Base-by-base conservation (phyloP, 768 basidiomycete genomes). In the Lactarius vividus region DNA sequence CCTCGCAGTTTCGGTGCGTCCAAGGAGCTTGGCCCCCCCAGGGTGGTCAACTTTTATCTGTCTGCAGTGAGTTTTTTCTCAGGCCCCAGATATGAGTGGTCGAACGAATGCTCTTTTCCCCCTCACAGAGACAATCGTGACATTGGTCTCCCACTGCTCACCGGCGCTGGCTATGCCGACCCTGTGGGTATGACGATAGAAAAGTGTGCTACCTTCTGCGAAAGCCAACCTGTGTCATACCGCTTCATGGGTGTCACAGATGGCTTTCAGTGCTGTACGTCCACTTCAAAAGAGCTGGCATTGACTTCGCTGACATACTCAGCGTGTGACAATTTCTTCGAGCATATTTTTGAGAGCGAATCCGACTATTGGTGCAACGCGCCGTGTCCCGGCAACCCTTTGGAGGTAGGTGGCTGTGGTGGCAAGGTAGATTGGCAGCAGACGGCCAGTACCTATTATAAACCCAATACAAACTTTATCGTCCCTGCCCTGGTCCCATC, bases 241-340 rank as follows among this genome's bases (percentile, higher is more conserved):
- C 74, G 86, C 65, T 89, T 83, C 67, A 88, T 89, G 23, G 91
- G 91, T 6, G 79, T 85, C 13, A 89, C 91, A 75, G 89, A 81
- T 66, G 82, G 79, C 28, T 76, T 81, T 61, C 82, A 87, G 74
- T 88, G 85, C 76, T 86, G 86, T 87, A 74, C 11, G 37, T 44
- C 28, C 8, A 28, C 20, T 59, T 3, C 18, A 6, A 57, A 26
- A 37, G 33, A 39, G 9, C 1, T n/a, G 1, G 9, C 4, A n/a
- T 4, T 10, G 29, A 29, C 16, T 26, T 26, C 2, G 23, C 18
- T 40, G 5, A 15, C 10, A 31, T 35, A 31, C 15, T 11, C 2
- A 61, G 60, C 31, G 1, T 61, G 60, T 15, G 60, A 61, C 33
- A 53, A 61, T 33, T 61, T 35, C 60, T 61, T 29, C 33, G 88